Conservation (phyloP, 2,329 filamentous ascomycete genomes). For the Immersiporthe knoxdaviesiana region DNA sequence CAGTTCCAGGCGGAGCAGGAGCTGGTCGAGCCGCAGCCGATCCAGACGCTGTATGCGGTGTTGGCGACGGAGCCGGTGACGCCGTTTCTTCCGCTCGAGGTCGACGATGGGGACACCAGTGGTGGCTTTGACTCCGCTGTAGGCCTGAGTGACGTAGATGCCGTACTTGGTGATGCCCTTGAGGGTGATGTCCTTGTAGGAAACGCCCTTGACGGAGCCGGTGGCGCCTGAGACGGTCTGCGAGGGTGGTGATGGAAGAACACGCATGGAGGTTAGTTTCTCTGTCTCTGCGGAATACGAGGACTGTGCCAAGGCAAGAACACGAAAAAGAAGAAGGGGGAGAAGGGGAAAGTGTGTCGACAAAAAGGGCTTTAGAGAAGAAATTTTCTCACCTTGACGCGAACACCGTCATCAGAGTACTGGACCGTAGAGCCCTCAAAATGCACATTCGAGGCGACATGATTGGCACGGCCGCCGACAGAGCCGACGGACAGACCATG, state of each 20-base stretch:
- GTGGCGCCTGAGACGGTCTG: constrained; percentile 19
- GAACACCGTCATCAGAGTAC: constrained; percentile 54
- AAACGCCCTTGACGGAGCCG: constrained; percentile 12
- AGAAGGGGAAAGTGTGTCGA: too few species aligned
- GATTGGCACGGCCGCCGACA: constrained; percentile 57
- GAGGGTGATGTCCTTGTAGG: constrained; percentile 19
- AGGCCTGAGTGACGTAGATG: constrained; percentile 15
- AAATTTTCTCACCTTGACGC: not conserved
- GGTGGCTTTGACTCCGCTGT: constrained; percentile 11
- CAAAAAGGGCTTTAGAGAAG: not conserved
- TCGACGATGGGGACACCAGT: constrained; percentile 14
- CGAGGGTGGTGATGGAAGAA: constrained; percentile 44
- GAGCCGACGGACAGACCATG: constrained; percentile 61
- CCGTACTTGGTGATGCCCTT: constrained; percentile 15
- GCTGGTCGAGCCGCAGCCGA: constrained; percentile 2
- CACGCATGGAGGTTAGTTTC: constrained; percentile 53
- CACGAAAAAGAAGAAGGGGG: not conserved
- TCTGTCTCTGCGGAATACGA: constrained; percentile 45
- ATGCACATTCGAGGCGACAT: too few species aligned
- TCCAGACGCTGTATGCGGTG: not conserved
- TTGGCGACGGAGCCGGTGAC: constrained; percentile 3
- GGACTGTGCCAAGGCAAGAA: too few species aligned
- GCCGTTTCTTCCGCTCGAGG: constrained; percentile 3
- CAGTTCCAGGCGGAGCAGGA: constrained; percentile 11
- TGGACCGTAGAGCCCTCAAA: constrained; percentile 51